Percentiles rank a stretch among this genome's conserved stretches.
phyloP scores from a whole-genome alignment of 371 early-diverging fungal species.

The Massospora cicadina region DNA sequence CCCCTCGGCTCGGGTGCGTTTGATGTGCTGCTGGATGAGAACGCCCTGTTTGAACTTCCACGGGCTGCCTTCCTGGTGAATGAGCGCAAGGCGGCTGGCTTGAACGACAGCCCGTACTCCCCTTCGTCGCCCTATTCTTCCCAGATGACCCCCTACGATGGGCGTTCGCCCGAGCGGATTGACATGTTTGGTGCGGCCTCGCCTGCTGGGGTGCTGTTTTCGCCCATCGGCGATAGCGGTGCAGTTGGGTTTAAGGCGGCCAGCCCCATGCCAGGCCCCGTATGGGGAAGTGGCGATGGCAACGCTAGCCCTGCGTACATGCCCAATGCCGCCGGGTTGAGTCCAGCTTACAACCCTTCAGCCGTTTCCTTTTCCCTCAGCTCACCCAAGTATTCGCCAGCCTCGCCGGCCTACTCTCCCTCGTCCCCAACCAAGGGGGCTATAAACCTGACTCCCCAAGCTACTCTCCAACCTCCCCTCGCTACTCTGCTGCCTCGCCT shows the following conservation, averaged over 20 bases:
- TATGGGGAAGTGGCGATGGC: too few relatives aligned
- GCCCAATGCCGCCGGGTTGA: conserved; percentile 39
- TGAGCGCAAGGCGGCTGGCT: conserved; percentile 17
- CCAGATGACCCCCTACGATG: conserved; percentile 38
- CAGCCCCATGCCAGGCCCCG: conserved; percentile 13
- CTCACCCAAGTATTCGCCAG: conserved; percentile 13
- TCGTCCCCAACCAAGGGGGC: conserved; percentile 37
- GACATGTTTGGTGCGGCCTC: conserved; percentile 13
- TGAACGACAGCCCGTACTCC: conserved; percentile 15
- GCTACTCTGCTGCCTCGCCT: conserved; percentile 54
- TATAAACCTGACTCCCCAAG: conserved; percentile 46
- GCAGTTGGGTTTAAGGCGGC: too few relatives aligned
- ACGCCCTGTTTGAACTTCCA: too few relatives aligned
- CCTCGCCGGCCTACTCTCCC: conserved; percentile 50
- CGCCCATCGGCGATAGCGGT: conserved; percentile 1
- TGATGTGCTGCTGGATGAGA: conserved; percentile 82
- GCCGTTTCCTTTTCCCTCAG: conserved; percentile 24
- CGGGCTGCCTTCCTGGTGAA: conserved; percentile 29
- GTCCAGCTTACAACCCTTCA: conserved; percentile 24
- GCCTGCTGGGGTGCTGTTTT: conserved; percentile 18
- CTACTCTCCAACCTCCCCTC: conserved; percentile 56
- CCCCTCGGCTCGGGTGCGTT: conserved; percentile 97
- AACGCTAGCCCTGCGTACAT: conserved; percentile 15
- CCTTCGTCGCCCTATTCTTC: too few relatives aligned
- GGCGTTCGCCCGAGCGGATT: conserved; percentile 35